Evolutionary conservation across 179 eudicot genomes (phyloP), one percentile per base, ranked within the genome.

Genomic region (Nepenthes alata): DNA sequence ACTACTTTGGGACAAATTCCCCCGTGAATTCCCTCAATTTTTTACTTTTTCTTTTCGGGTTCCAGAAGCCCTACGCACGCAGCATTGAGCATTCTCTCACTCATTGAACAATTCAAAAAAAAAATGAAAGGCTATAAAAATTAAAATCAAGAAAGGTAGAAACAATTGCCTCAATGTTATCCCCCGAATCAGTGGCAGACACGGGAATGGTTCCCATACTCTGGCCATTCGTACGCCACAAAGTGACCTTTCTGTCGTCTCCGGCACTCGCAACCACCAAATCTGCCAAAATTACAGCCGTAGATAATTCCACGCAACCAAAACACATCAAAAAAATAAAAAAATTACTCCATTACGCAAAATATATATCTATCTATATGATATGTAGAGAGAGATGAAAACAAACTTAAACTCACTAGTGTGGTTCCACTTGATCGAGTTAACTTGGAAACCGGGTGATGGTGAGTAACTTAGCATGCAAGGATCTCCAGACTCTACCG

Each of bases 241-340:
- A 60, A 4, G 88, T 76, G 57, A 91, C 84, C 81, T 75, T 85
- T 65, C 81, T 79, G 66, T 91, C 96, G 11, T 91, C 94, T 34
- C 97, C 97, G 3, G 88, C 97, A 72, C 96, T 91, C 35, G 97
- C 96, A 78, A 91, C 82, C 55, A 91, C 97, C 85, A 91, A 82
- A 85, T 91, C 97, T 91, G 67, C 59, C 67, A 60, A 6, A 35
- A 48, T 36, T 58, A 70, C 37, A 48, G 16, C n/a, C 36, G 16
- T 7, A 55, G 11, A 47, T 35, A 57, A 14, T 14, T 53, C 39
- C n/a, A 12, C 12, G 34, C 2, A 44, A 50, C 7, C 10, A 9
- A 4, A 54, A 56, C 39, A 48, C 10, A 54, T 3, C 3, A 12
- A 50, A 11, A 37, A 10, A 2, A 58, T 10, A 5, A 37, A n/a